phyloP scores from a whole-genome alignment of 2,329 filamentous ascomycete species.

The Berkeleyomyces basicola region DNA sequence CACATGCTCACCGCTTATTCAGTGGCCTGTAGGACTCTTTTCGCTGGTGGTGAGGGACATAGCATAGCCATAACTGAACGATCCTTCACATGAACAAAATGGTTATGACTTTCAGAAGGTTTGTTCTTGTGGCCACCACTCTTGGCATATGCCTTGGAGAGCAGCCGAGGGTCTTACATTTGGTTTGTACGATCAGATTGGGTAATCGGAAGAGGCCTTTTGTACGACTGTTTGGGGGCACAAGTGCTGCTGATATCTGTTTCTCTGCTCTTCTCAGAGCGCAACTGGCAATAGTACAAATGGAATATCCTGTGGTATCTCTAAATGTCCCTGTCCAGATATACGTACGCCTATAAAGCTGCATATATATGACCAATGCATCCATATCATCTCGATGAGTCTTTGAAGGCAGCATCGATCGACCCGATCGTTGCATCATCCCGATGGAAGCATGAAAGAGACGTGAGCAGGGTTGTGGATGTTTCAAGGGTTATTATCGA shows the following conservation, averaged over 20 bases:
- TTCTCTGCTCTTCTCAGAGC: background rate
- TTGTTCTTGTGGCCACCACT: background rate
- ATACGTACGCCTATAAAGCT: background rate
- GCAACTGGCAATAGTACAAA: background rate
- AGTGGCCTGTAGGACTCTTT: background rate
- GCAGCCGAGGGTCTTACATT: background rate
- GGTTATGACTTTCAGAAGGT: background rate
- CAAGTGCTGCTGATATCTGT: background rate
- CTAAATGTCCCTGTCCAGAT: background rate
- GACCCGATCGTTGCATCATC: background rate
- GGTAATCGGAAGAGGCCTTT: background rate
- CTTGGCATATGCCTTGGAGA: background rate
- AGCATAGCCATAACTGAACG: background rate
- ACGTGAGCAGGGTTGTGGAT: background rate
- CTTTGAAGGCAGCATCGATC: background rate
- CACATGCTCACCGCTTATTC: conserved; percentile 1
- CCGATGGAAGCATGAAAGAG: background rate
- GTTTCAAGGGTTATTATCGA: background rate
- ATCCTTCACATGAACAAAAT: background rate
- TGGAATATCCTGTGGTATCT: background rate
- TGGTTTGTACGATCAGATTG: background rate
- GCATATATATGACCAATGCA: background rate
- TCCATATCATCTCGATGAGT: background rate
- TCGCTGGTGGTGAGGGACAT: background rate
- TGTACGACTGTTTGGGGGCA: background rate